Evolutionary conservation across 805 yeast genomes (phyloP).

Genomic region (Teunomyces pallodes): DNA sequence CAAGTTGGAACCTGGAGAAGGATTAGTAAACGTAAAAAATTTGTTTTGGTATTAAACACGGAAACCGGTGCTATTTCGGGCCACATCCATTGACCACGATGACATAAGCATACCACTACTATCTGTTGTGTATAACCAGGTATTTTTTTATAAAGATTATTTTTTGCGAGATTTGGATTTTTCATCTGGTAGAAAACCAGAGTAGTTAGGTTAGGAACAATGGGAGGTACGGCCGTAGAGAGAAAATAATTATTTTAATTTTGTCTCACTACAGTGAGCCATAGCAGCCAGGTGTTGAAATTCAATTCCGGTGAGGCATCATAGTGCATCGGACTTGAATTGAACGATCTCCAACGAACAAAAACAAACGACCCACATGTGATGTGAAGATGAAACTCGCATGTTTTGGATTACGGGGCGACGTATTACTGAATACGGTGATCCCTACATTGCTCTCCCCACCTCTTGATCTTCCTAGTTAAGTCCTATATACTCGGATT

Average conservation of each 20-base stretch:
- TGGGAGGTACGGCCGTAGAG: not conserved
- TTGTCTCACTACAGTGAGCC: too few relatives aligned
- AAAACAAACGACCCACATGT: not conserved
- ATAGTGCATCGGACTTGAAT: not conserved
- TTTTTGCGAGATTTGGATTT: not conserved
- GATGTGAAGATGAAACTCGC: not conserved
- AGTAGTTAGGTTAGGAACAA: not conserved
- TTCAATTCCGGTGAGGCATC: not conserved
- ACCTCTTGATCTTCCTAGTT: too few relatives aligned
- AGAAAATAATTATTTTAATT: not conserved
- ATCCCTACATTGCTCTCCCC: too few relatives aligned
- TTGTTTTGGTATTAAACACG: too few relatives aligned
- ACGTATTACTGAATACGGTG: too few relatives aligned
- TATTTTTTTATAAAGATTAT: not conserved
- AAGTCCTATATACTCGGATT: too few relatives aligned
- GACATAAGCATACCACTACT: not conserved
- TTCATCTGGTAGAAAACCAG: not conserved
- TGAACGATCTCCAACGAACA: not conserved
- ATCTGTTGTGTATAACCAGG: not conserved
- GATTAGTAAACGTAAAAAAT: too few relatives aligned
- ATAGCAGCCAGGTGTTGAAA: not conserved
- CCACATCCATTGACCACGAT: too few relatives aligned
- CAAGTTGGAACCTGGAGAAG: too few relatives aligned
- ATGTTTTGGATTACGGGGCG: too few relatives aligned
- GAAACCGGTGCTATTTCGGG: too few relatives aligned